phyloP scores from a whole-genome alignment of 2,329 filamentous ascomycete genomes.

The Fusarium sp. region DNA sequence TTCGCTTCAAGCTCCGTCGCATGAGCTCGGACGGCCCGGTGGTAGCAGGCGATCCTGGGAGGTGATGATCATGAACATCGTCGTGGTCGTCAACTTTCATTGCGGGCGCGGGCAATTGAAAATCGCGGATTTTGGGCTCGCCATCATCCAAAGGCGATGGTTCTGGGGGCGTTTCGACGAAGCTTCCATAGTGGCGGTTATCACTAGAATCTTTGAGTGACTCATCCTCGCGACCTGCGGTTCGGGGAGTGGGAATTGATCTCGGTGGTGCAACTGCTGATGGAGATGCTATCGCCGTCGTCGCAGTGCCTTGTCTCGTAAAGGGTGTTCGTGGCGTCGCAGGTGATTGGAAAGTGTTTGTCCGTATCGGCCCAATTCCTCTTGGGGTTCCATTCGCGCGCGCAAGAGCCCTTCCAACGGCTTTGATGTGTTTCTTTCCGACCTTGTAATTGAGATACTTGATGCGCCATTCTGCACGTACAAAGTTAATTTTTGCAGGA shows the following conservation, averaged over 20 bases:
- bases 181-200: conserved; percentile 65
- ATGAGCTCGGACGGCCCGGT: conserved; percentile 26
- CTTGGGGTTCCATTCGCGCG: conserved; percentile 67
- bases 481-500: conserved; percentile 13
- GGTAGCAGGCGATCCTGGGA: conserved; percentile 44
- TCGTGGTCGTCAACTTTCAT: conserved; percentile 54
- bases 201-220: conserved; percentile 55
- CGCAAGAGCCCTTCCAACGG: conserved; percentile 78
- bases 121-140: conserved; percentile 49
- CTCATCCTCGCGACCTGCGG: conserved; percentile 53
- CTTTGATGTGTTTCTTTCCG: conserved; percentile 94
- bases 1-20: conserved; percentile 40
- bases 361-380: conserved; percentile 51
- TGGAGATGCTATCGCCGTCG: conserved; percentile 22
- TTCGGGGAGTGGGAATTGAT: conserved; percentile 37
- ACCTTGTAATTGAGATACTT: conserved; percentile 97
- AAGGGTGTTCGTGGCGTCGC: conserved; percentile 37
- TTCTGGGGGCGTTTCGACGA: conserved; percentile 57
- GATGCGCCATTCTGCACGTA: conserved; percentile 79
- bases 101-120: conserved; percentile 67
- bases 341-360: conserved; percentile 46
- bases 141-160: conserved; percentile 43
- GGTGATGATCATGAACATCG: conserved; percentile 22
- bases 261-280: conserved; percentile 21
- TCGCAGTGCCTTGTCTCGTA: conserved; percentile 13